phyloP scores from a whole-genome alignment of 1,139 yeast species.

The Taphrina deformans region DNA sequence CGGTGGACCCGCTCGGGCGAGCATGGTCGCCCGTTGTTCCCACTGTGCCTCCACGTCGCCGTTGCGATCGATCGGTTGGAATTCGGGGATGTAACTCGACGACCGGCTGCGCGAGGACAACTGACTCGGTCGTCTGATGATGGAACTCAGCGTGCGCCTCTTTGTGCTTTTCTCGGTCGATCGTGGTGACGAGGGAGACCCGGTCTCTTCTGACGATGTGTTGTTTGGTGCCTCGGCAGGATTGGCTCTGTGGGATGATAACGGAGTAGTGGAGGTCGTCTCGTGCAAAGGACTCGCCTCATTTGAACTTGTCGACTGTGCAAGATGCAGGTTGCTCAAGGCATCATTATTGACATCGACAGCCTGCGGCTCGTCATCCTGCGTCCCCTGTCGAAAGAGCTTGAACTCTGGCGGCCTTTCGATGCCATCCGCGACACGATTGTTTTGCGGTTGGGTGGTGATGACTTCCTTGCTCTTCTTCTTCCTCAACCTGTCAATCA shows the following conservation, averaged over 20 bases:
- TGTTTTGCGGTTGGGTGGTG: not conserved
- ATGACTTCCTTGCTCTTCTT: not conserved
- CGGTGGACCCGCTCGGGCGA: constrained; percentile 33
- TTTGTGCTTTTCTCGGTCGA: constrained; percentile 1
- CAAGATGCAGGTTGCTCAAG: not conserved
- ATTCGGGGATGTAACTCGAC: constrained; percentile 10
- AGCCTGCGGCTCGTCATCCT: not conserved
- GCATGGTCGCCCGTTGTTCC: constrained; percentile 31
- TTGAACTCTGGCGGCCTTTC: constrained; percentile 19
- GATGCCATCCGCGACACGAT: not conserved
- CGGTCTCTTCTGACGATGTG: not conserved
- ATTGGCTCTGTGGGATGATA: not conserved
- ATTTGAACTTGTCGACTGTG: not conserved
- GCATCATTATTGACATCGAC: not conserved
- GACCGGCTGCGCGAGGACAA: constrained; percentile 14
- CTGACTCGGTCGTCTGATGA: constrained; percentile 13
- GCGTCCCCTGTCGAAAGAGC: constrained; percentile 13
- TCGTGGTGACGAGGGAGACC: not conserved
- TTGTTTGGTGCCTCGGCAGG: not conserved
- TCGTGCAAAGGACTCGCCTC: not conserved
- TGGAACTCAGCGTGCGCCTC: constrained; percentile 1
- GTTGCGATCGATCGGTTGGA: constrained; percentile 14
- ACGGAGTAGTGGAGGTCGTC: not conserved
- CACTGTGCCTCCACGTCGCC: constrained; percentile 29
- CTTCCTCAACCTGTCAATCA: constrained; percentile 1